A percentile compares a stretch with the other conserved stretches of the same genome.
Evolutionary conservation across 140 eudicot genomes (phyloP).

Genomic region (Ambrosia hybrid): DNA sequence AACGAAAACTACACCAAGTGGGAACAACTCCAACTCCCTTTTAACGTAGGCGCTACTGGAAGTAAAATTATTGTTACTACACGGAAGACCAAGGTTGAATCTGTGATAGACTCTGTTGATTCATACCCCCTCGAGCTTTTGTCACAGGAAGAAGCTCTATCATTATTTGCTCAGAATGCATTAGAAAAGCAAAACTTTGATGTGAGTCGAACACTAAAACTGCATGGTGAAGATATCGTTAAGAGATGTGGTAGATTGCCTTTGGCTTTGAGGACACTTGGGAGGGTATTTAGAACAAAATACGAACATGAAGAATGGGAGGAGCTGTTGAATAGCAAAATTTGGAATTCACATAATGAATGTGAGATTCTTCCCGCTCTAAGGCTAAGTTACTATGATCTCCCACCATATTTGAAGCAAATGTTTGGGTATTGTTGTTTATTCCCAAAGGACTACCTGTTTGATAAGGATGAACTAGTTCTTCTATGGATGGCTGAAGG

Average conservation of each 20-base stretch:
- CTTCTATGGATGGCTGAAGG: slow-evolving; percentile 50
- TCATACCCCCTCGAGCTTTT: slow-evolving; percentile 12
- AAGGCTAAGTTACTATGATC: slow-evolving; percentile 43
- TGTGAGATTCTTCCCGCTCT: slow-evolving; percentile 33
- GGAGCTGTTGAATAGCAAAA: slow-evolving; percentile 21
- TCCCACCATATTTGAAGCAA: slow-evolving; percentile 35
- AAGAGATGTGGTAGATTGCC: slow-evolving; percentile 50
- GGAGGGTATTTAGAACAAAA: slow-evolving; percentile 26
- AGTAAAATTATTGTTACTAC: slow-evolving; percentile 53
- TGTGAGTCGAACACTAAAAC: not conserved
- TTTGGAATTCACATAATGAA: slow-evolving; percentile 21
- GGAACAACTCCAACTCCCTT: slow-evolving; percentile 30
- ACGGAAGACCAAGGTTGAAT: slow-evolving; percentile 26
- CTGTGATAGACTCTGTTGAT: not conserved
- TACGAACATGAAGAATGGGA: slow-evolving; percentile 27
- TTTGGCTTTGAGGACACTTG: slow-evolving; percentile 33
- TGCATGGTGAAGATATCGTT: slow-evolving; percentile 34
- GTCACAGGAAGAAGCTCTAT: slow-evolving; percentile 19
- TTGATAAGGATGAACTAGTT: slow-evolving; percentile 21
- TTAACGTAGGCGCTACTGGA: slow-evolving; percentile 33
- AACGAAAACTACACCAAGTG: slow-evolving; percentile 24
- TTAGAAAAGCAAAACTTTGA: not conserved
- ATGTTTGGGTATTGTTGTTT: slow-evolving; percentile 45
- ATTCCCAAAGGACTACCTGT: slow-evolving; percentile 36
- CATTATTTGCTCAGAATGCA: slow-evolving; percentile 26